These are phyloP conservation scores for Inonotus obliquus DNA, from an alignment of 1,284 basidiomycete genomes.

Conservation along the genomic window DNA sequence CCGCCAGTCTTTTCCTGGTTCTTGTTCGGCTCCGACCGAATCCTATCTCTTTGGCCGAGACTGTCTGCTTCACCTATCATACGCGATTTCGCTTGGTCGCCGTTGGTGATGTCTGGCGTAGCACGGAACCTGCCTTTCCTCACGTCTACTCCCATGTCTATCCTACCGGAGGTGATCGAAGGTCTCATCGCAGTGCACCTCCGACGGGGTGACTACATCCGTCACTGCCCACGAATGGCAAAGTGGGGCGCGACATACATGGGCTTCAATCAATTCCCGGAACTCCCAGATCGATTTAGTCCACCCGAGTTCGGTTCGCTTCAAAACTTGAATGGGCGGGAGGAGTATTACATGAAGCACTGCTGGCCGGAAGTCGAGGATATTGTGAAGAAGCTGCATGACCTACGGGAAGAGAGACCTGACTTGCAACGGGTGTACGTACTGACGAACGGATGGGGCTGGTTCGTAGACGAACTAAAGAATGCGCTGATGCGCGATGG, in stretches of 20 bases:
- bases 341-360: slow-evolving; percentile 42
- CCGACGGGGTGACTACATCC: slow-evolving; percentile 59
- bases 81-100: slow-evolving; percentile 52
- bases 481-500: slow-evolving; percentile 41
- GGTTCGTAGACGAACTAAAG: slow-evolving; percentile 45
- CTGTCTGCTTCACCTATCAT: slow-evolving; percentile 44
- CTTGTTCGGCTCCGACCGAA: slow-evolving; percentile 26
- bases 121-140: slow-evolving; percentile 43
- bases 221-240: slow-evolving; percentile 55
- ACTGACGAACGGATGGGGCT: slow-evolving; percentile 57
- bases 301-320: slow-evolving; percentile 33
- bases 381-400: slow-evolving; percentile 42
- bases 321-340: slow-evolving; percentile 22
- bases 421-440: slow-evolving; percentile 48
- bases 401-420: slow-evolving; percentile 32
- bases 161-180: slow-evolving; percentile 26
- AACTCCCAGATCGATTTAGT: slow-evolving; percentile 47
- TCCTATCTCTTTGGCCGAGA: slow-evolving; percentile 11
- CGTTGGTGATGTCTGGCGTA: slow-evolving; percentile 49
- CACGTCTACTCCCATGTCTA: slow-evolving; percentile 1
- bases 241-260: slow-evolving; percentile 46
- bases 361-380: slow-evolving; percentile 54
- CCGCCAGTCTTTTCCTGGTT: slow-evolving; percentile 26
- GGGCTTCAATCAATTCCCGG: slow-evolving; percentile 53
- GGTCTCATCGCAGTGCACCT: slow-evolving; percentile 63